Evolutionary conservation across 208 protist species (phyloP).

Genomic region (Trypanosoma rangeli): DNA sequence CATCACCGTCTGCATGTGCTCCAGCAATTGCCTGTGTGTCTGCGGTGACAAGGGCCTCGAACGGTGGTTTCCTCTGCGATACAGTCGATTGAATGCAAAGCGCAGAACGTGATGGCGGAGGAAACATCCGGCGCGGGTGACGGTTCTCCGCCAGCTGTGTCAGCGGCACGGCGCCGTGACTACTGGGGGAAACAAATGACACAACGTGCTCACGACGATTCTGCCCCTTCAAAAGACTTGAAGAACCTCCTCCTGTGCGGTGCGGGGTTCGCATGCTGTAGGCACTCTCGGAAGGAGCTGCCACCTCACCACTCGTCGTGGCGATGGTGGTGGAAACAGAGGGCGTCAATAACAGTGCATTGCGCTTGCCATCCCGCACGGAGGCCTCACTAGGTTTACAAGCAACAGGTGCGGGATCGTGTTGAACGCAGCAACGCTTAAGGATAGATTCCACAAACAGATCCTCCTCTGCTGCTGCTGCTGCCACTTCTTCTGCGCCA

Average conservation of each 20-base stretch:
- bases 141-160: conserved; percentile 3
- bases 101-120: conserved; percentile 10
- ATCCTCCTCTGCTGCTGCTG: background rate
- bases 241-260: background rate
- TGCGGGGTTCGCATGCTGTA: background rate
- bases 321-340: background rate
- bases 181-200: conserved; percentile 25
- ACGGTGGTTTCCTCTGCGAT: background rate
- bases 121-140: background rate
- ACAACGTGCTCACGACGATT: conserved; percentile 8
- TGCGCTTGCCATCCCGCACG: background rate
- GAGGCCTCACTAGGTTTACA: background rate
- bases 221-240: background rate
- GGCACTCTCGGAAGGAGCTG: background rate
- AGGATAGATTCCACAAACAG: conserved; percentile 12
- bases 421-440: conserved; percentile 8
- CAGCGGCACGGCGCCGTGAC: conserved; percentile 19
- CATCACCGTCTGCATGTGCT: background rate
- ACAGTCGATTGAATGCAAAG: background rate
- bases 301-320: background rate
- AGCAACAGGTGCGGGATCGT: background rate
- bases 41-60: background rate
- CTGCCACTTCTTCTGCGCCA: background rate
- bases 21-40: background rate
- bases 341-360: background rate